A percentile compares a stretch with the other conserved stretches of the same genome.
Evolutionary conservation across 164 flowering plant genomes (phyloP).

Genomic region (Aristolochia contorta): DNA sequence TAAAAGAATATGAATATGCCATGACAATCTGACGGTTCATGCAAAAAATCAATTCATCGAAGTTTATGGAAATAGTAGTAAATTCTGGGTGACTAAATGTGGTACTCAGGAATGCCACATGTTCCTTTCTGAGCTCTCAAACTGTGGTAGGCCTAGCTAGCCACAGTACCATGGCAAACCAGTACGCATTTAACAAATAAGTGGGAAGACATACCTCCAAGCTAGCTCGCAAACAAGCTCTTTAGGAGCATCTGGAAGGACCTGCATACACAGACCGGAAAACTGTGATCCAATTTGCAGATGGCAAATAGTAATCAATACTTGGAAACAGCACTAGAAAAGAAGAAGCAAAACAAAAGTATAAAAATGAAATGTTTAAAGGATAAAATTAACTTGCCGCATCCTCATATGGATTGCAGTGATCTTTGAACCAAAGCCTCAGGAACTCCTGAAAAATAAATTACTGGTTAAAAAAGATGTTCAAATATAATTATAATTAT

Average conservation of each 20-base stretch:
- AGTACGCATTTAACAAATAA: background rate
- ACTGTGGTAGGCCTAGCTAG: background rate
- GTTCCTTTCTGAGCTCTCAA: too few relatives aligned
- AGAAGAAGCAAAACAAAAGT: too few relatives aligned
- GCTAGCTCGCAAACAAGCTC: slow-evolving; percentile 83
- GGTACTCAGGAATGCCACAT: background rate
- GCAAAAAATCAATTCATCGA: too few relatives aligned
- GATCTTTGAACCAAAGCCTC: slow-evolving; percentile 85
- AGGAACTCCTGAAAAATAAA: slow-evolving; percentile 59
- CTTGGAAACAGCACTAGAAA: too few relatives aligned
- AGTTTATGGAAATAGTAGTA: too few relatives aligned
- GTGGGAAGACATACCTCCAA: slow-evolving; percentile 54
- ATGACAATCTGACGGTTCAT: too few relatives aligned
- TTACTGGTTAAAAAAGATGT: background rate
- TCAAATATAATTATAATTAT: background rate
- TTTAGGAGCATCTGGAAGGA: slow-evolving; percentile 84
- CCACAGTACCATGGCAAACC: background rate
- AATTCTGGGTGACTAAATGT: too few relatives aligned
- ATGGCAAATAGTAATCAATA: background rate
- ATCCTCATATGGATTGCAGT: slow-evolving; percentile 90
- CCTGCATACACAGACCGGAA: slow-evolving; percentile 27
- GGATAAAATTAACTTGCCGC: slow-evolving; percentile 29
- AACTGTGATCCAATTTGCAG: background rate
- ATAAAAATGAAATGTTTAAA: background rate
- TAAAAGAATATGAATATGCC: too few relatives aligned